Base-by-base conservation (phyloP, 2,329 filamentous ascomycete species). In the Alternaria hordeiaustralica region DNA sequence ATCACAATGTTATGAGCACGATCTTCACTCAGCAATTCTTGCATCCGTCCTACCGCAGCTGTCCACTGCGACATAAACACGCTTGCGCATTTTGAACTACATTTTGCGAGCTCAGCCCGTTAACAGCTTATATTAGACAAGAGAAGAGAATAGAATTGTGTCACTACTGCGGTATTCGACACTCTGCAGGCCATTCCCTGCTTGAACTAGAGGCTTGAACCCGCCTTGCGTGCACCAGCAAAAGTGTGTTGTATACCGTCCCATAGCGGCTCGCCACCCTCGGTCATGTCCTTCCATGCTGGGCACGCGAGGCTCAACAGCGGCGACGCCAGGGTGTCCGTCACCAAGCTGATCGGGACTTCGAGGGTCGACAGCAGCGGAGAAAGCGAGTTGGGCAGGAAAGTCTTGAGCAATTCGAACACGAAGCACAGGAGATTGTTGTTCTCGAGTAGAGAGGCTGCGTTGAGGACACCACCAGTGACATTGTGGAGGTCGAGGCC, bases 351-450 rank as follows among this genome's bases (percentile, higher is more conserved):
- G 28, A 77, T 54, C 4, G 75, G 75, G 7, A 41, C 61, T 21
- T 65, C 69, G 12, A 78, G 59, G 3, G 72, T 75, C 12, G 58
- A 51, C 21, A 79, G 65, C 4, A 79, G 59, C 7, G 71, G 65
- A 26, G 71, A 72, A 6, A 80, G 74, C 30, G 73, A 75, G 58
- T 81, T 79, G 6, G 78, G 74, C 50, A 74, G 65, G 54, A 74
- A 73, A 3, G 79, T 78, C 58, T 78, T 74, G 49, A 77, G 64
- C n/a, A 78, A 44, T 56, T 81, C 63, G 53, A 79, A 74, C 4
- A 71, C 71, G 63, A 81, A 79, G 65, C 80, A 82, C 3, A 78
- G 64, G 2, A 81, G 72, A 55, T 79, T 79, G 71, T 81, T 79
- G n/a, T 73, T 76, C 56, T 83, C 72, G 8, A 83, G 71, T 4